These are phyloP conservation scores for Linderniella brevidens DNA, from an alignment of 257 asterid species.

Conservation along the genomic window DNA sequence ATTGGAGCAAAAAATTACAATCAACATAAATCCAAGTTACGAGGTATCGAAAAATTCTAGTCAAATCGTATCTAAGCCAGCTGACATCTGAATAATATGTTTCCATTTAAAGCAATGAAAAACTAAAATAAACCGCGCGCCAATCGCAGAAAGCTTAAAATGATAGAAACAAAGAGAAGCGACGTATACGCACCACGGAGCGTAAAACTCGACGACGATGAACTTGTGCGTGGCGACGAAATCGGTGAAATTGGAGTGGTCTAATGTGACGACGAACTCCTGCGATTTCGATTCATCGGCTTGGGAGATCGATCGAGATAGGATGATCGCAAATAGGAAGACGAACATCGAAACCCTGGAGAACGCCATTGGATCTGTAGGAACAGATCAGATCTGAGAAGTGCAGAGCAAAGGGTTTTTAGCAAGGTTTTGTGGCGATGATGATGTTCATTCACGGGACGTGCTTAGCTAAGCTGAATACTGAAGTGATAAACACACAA, in stretches of 20 bases:
- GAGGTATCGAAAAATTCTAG: too few relatives aligned
- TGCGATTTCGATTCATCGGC: constrained; percentile 16
- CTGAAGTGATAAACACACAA: neutral
- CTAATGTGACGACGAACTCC: constrained; percentile 66
- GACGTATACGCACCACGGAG: constrained; percentile 47
- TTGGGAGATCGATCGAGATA: constrained; percentile 13
- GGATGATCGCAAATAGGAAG: constrained; percentile 12
- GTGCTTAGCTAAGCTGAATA: neutral
- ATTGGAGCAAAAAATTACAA: too few relatives aligned
- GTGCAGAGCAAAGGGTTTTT: neutral
- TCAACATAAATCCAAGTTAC: too few relatives aligned
- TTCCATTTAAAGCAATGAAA: too few relatives aligned
- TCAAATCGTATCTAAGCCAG: too few relatives aligned
- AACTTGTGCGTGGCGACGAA: constrained; percentile 59
- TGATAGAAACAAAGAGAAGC: neutral
- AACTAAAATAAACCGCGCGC: neutral
- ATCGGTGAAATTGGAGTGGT: constrained; percentile 67
- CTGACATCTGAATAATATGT: too few relatives aligned
- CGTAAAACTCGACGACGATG: constrained; percentile 77
- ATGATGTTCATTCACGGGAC: neutral
- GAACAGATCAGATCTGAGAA: constrained; percentile 11
- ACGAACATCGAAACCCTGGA: constrained; percentile 13
- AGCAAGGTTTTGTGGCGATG: neutral
- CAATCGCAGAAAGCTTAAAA: neutral
- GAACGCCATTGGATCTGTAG: constrained; percentile 19